Evolutionary conservation across 1,284 basidiomycete genomes (phyloP).

Genomic region (Ceratobasidium sp.): DNA sequence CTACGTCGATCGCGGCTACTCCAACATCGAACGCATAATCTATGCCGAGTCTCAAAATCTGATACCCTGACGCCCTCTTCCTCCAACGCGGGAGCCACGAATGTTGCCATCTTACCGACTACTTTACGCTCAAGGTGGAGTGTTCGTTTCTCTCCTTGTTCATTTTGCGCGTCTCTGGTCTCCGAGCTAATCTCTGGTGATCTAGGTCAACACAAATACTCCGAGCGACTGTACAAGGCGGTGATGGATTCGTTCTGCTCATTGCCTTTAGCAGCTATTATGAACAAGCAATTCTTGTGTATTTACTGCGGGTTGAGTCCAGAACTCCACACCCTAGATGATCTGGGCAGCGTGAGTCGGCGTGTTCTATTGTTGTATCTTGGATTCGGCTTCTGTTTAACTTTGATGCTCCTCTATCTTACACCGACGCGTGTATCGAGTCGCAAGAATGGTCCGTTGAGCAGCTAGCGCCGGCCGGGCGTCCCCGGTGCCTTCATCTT

Average conservation of each 20-base stretch:
- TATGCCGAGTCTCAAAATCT: slow-evolving; percentile 95
- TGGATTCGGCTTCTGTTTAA: no score
- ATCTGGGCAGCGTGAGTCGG: slow-evolving; percentile 77
- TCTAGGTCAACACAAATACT: slow-evolving; percentile 94
- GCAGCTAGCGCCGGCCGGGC: no score
- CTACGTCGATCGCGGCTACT: no score
- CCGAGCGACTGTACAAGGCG: slow-evolving; percentile 89
- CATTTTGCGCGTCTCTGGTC: slow-evolving; percentile 42
- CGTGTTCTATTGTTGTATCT: no score
- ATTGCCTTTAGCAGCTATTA: slow-evolving; percentile 90
- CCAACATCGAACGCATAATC: no score
- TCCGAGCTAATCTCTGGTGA: slow-evolving; percentile 13
- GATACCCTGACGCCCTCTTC: slow-evolving; percentile 92
- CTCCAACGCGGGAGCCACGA: slow-evolving; percentile 98
- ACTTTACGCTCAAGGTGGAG: slow-evolving; percentile 97
- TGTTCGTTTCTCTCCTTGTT: slow-evolving; percentile 66
- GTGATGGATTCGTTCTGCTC: slow-evolving; percentile 96
- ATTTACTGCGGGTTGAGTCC: slow-evolving; percentile 95
- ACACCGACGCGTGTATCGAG: no score
- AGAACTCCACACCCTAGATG: slow-evolving; percentile 91
- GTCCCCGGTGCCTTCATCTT: background rate
- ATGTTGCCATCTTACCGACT: slow-evolving; percentile 95
- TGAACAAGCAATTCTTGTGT: slow-evolving; percentile 98
- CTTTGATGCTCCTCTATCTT: no score
- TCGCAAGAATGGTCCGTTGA: no score